phyloP scores from a whole-genome alignment of 306 rosid species.

The Betula pendula region DNA sequence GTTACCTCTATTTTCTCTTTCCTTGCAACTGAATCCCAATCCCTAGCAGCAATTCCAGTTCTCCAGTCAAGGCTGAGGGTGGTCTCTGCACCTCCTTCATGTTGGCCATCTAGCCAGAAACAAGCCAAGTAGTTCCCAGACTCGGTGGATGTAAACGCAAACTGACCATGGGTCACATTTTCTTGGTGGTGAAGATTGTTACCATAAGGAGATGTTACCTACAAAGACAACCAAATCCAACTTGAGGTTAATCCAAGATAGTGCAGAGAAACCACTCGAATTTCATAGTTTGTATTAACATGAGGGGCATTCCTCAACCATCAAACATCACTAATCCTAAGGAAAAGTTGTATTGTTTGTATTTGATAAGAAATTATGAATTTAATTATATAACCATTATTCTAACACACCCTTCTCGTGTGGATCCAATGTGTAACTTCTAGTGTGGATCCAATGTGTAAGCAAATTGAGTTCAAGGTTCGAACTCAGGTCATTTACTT shows the following conservation, averaged over 20 bases:
- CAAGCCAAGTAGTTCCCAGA: conserved; percentile 55
- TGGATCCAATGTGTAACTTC: no score
- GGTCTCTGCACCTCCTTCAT: conserved; percentile 23
- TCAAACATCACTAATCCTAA: neutral
- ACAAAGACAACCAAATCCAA: neutral
- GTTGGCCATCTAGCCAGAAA: conserved; percentile 44
- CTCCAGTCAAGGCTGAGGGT: conserved; percentile 58
- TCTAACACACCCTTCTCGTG: no score
- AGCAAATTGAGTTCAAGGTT: no score
- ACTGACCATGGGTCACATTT: conserved; percentile 63
- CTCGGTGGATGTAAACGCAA: conserved; percentile 55
- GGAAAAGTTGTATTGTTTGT: neutral
- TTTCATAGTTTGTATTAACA: neutral
- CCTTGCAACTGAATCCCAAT: conserved; percentile 60
- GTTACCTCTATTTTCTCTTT: conserved; percentile 55
- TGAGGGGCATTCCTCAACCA: neutral
- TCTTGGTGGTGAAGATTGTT: conserved; percentile 56
- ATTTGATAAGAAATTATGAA: no score
- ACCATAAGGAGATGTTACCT: conserved; percentile 65
- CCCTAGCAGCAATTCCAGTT: conserved; percentile 53
- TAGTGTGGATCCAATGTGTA: no score
- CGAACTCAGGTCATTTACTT: no score
- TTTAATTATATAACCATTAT: no score
- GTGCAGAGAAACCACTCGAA: neutral
- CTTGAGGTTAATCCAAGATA: neutral